Evolutionary conservation across 78 protist species (phyloP).

Genomic region (Dictyostelium citrinum): DNA sequence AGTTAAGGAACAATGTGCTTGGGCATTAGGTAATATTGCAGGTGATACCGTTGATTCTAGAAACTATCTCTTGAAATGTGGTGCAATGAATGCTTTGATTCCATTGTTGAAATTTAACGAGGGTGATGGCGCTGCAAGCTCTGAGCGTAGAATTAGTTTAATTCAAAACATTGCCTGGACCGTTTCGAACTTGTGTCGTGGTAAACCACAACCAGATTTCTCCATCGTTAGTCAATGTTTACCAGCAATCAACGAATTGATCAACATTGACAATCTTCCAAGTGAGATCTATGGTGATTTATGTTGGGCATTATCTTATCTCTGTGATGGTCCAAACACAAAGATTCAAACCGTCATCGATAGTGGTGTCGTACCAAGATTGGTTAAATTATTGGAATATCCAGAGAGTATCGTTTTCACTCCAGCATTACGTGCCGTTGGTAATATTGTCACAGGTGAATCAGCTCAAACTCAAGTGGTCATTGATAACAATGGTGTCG

Average conservation of each 20-base stretch:
- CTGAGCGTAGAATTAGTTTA: conserved; percentile 19
- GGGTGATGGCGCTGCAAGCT: background rate
- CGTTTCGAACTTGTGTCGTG: conserved; percentile 84
- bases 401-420: conserved; percentile 81
- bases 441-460: conserved; percentile 98
- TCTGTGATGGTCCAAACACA: conserved; percentile 93
- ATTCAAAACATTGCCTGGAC: conserved; percentile 97
- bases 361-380: conserved; percentile 81
- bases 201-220: conserved; percentile 72
- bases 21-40: conserved; percentile 99
- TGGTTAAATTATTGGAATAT: conserved; percentile 87
- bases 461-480: conserved; percentile 95
- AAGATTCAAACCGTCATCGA: conserved; percentile 88
- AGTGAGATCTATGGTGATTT: conserved; percentile 93
- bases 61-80: conserved; percentile 64
- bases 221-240: conserved; percentile 38
- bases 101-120: background rate
- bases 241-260: background rate
- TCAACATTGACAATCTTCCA: background rate
- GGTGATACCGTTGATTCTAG: conserved; percentile 95
- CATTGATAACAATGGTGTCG: conserved; percentile 82
- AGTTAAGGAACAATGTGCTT: conserved; percentile 96
- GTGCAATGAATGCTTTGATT: conserved; percentile 17
- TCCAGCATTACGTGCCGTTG: conserved; percentile 97
- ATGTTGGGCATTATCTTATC: conserved; percentile 97